Evolutionary conservation across 2,329 filamentous ascomycete genomes (phyloP).

Genomic region (Anthostomella pinea): DNA sequence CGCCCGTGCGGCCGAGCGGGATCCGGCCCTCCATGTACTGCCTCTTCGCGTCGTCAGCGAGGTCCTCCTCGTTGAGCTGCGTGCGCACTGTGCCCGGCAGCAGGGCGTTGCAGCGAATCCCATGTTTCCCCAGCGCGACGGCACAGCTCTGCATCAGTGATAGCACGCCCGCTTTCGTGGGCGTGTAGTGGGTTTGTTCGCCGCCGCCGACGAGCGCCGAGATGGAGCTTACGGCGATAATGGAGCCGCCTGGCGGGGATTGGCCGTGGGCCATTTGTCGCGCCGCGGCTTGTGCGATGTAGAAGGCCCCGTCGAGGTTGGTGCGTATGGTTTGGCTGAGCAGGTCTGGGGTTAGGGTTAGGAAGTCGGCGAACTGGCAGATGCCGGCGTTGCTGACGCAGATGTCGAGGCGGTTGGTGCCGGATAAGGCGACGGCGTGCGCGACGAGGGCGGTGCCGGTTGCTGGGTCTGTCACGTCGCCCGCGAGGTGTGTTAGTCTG

Average conservation of each 20-base stretch:
- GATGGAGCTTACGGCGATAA: slow-evolving; percentile 74
- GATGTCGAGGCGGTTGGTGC: slow-evolving; percentile 58
- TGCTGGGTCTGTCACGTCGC: slow-evolving; percentile 73
- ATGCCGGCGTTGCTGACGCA: slow-evolving; percentile 89
- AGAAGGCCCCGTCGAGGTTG: slow-evolving; percentile 87
- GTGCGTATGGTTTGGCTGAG: slow-evolving; percentile 70
- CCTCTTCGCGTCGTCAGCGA: slow-evolving; percentile 69
- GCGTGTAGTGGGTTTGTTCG: slow-evolving; percentile 79
- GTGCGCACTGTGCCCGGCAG: slow-evolving; percentile 81
- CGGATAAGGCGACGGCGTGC: slow-evolving; percentile 60
- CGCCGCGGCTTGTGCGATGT: slow-evolving; percentile 79
- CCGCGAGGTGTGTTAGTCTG: slow-evolving; percentile 63
- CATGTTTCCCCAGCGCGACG: slow-evolving; percentile 71
- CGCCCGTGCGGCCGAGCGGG: slow-evolving; percentile 72
- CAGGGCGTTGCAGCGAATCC: slow-evolving; percentile 79
- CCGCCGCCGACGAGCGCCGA: slow-evolving; percentile 75
- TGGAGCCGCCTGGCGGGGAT: slow-evolving; percentile 67
- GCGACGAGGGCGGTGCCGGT: slow-evolving; percentile 68
- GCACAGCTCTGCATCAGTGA: slow-evolving; percentile 82
- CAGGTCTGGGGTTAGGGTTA: slow-evolving; percentile 69
- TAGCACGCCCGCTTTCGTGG: slow-evolving; percentile 79
- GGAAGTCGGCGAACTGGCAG: slow-evolving; percentile 83
- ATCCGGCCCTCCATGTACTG: slow-evolving; percentile 79
- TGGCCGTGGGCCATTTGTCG: slow-evolving; percentile 71
- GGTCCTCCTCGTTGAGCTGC: slow-evolving; percentile 79